Base-by-base conservation (phyloP, 306 rosid species). In the Prunus mume region DNA sequence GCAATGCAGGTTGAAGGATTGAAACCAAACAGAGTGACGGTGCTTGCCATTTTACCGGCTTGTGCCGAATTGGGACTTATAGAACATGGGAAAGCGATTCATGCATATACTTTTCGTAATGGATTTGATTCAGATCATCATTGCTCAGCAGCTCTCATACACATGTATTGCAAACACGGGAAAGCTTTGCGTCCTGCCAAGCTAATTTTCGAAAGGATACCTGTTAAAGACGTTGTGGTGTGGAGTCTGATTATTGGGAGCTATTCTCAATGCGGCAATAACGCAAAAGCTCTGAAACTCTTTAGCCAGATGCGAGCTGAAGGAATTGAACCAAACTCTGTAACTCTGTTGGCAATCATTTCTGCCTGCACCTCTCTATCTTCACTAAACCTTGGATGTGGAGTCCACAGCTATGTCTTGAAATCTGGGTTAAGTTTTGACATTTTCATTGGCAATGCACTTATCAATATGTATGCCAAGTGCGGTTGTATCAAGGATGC, bases 391-490 rank as follows among this genome's bases (percentile, higher is more conserved):
- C 83, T 69, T 43, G 90, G 88, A 20, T 56, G 61, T 79, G 87
- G 58, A 79, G 71, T 84, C 62, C 93, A 91, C 70, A 70, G 90
- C 69, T 78, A 76, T 75, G 74, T 83, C 78, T 52, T 85, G 24
- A 88, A 87, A 87, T 64, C n/a, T 34, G 90, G 90, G 63, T 76
- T 85, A 17, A 46, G 51, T 75, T 84, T 57, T 69, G 79, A 69
- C 74, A 77, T 76, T 84, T 84, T 50, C 73, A 82, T 87, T 25
- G 85, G 89, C 0, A 91, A 91, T 72, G 87, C 93, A 25, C 90
- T 91, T 30, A 82, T 85, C 49, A 78, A 88, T 43, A 87, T 91
- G 96, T 91, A 91, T 79, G 93, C 91, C 27, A 87, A 91, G 77
- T 88, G 90, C 71, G 90, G 96, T 56, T 80, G 77, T 78, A 61